Evolutionary conservation across 176 grass and related monocot species (phyloP).

Genomic region (Puccinellia tenuiflora): DNA sequence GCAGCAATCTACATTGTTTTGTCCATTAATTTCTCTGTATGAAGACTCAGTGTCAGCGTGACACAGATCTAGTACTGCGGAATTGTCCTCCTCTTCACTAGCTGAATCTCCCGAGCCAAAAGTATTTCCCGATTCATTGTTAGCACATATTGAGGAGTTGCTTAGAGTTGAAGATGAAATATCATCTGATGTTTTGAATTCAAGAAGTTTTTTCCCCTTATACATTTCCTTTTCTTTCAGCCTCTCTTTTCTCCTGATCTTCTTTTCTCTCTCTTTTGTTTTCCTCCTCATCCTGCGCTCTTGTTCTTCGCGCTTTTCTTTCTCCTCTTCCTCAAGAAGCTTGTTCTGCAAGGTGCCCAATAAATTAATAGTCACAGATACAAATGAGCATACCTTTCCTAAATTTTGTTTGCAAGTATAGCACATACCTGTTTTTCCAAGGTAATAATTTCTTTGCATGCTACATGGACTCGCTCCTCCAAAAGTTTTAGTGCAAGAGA

Average conservation of each 20-base stretch:
- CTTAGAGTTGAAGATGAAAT: constrained; percentile 34
- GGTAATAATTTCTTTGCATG: constrained; percentile 97
- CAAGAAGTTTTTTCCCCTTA: constrained; percentile 42
- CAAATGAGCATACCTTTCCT: neutral
- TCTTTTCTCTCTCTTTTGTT: constrained; percentile 93
- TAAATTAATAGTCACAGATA: constrained; percentile 24
- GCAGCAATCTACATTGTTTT: constrained; percentile 17
- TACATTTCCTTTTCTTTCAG: constrained; percentile 81
- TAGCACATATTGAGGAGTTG: constrained; percentile 27
- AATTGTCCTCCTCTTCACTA: constrained; percentile 43
- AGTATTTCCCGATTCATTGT: constrained; percentile 37
- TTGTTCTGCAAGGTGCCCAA: constrained; percentile 49
- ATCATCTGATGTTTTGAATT: constrained; percentile 32
- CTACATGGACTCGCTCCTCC: constrained; percentile 91
- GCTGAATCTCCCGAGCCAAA: constrained; percentile 40
- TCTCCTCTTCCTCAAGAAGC: constrained; percentile 98
- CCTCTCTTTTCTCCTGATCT: constrained; percentile 88
- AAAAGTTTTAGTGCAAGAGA: constrained; percentile 83
- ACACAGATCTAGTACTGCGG: constrained; percentile 1
- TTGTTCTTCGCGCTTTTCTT: constrained; percentile 85
- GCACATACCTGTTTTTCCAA: constrained; percentile 87
- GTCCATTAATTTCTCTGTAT: neutral
- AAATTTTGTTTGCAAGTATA: constrained; percentile 19
- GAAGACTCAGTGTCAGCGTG: constrained; percentile 30
- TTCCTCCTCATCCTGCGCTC: constrained; percentile 80